Conservation (phyloP, 2,329 filamentous ascomycete genomes). For the Sporothrix luriei region DNA sequence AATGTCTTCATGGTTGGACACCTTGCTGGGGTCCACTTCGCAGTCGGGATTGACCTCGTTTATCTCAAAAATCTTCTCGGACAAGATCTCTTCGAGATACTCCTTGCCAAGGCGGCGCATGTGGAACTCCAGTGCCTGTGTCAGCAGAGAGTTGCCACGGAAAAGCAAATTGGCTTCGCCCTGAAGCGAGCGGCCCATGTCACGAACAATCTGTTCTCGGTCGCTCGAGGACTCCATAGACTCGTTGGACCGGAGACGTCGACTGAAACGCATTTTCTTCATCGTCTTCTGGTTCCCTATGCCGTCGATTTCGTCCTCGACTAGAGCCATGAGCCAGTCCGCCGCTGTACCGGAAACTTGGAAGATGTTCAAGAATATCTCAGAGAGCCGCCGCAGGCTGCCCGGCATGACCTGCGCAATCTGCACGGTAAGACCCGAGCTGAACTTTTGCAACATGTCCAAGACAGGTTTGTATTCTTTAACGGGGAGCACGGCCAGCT, state of each 20-base stretch:
- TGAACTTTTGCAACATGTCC: conserved; percentile 81
- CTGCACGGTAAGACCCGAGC: conserved; percentile 78
- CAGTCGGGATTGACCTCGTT: conserved; percentile 89
- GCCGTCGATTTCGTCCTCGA: conserved; percentile 97
- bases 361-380: conserved; percentile 89
- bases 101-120: conserved; percentile 94
- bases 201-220: conserved; percentile 70
- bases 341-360: conserved; percentile 82
- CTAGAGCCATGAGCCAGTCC: conserved; percentile 89
- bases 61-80: conserved; percentile 84
- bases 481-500: conserved; percentile 84
- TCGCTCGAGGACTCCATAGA: conserved; percentile 65
- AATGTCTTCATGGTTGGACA: conserved; percentile 68
- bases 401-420: conserved; percentile 78
- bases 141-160: conserved; percentile 89
- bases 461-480: conserved; percentile 83
- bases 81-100: conserved; percentile 83
- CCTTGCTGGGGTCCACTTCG: conserved; percentile 88
- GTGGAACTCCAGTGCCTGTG: conserved; percentile 89
- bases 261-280: conserved; percentile 72
- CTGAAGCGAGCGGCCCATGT: conserved; percentile 76
- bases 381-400: conserved; percentile 77
- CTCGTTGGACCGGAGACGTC: conserved; percentile 70
- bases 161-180: conserved; percentile 94
- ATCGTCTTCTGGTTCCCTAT: conserved; percentile 78